phyloP scores from a whole-genome alignment of 1,139 yeast genomes.

The Debaryomycetaceae sp. region DNA sequence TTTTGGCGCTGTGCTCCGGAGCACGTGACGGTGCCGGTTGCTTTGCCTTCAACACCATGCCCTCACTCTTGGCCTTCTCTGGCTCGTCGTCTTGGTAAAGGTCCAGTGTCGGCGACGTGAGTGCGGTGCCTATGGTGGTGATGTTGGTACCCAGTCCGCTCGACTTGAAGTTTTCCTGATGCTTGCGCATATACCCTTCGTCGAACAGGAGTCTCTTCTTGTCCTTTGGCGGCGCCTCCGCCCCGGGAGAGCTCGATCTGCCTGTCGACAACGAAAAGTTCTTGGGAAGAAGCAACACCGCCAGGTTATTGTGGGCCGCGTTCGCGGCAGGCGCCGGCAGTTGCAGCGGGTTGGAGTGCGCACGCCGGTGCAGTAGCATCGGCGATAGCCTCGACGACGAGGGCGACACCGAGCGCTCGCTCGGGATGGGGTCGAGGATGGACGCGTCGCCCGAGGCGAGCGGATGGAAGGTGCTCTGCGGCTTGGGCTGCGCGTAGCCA shows the following conservation, averaged over 20 bases:
- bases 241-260: constrained; percentile 12
- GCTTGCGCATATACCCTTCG: constrained; percentile 20
- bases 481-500: constrained; percentile 23
- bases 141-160: constrained; percentile 14
- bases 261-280: constrained; percentile 35
- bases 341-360: constrained; percentile 33
- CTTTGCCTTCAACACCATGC: too few species aligned
- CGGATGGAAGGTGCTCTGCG: constrained; percentile 18
- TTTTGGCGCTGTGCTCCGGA: background rate
- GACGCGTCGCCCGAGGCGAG: constrained; percentile 8
- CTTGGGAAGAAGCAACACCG: constrained; percentile 42
- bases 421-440: constrained; percentile 10
- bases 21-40: too few species aligned
- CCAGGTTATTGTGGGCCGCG: constrained; percentile 18
- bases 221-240: constrained; percentile 5
- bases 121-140: constrained; percentile 18
- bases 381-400: constrained; percentile 13
- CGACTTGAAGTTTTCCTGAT: constrained; percentile 5
- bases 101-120: constrained; percentile 7
- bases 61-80: too few species aligned
- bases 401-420: constrained; percentile 34
- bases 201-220: constrained; percentile 28
- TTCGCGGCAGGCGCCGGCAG: constrained; percentile 17
- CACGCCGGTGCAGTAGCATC: constrained; percentile 23
- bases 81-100: too few species aligned